phyloP scores from a whole-genome alignment of 176 grass and related monocot genomes.

The Alloteropsis semialata region DNA sequence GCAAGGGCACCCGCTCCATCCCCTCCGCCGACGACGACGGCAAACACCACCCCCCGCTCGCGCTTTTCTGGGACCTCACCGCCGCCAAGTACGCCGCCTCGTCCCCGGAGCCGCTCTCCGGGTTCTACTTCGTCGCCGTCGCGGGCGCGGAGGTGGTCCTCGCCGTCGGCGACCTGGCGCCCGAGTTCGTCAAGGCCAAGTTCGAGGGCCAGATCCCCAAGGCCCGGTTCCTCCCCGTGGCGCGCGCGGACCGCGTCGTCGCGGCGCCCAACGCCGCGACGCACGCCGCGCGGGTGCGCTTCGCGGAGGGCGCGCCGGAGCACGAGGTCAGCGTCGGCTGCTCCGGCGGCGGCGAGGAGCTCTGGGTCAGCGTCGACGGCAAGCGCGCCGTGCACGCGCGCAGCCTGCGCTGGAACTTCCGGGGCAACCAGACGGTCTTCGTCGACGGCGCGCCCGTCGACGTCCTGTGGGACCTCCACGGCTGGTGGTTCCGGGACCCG shows the following conservation, averaged over 20 bases:
- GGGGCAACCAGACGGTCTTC: slow-evolving; percentile 94
- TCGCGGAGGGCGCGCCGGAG: slow-evolving; percentile 59
- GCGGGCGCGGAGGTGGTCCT: slow-evolving; percentile 67
- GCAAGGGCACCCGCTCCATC: slow-evolving; percentile 45
- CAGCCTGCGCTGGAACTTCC: slow-evolving; percentile 66
- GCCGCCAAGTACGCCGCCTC: slow-evolving; percentile 42
- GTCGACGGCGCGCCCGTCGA: slow-evolving; percentile 82
- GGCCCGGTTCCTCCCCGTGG: slow-evolving; percentile 30
- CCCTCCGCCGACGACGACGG: background rate
- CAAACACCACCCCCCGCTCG: slow-evolving; percentile 6
- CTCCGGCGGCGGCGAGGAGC: slow-evolving; percentile 40
- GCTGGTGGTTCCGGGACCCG: slow-evolving; percentile 60
- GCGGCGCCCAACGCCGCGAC: slow-evolving; percentile 12
- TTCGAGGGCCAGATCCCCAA: slow-evolving; percentile 51
- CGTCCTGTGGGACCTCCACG: slow-evolving; percentile 93
- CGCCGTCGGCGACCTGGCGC: slow-evolving; percentile 60
- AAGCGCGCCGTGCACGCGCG: slow-evolving; percentile 68
- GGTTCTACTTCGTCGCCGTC: slow-evolving; percentile 69
- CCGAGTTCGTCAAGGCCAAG: slow-evolving; percentile 53
- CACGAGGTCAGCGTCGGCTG: slow-evolving; percentile 85
- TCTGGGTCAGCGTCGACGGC: slow-evolving; percentile 72
- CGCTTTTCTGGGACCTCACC: slow-evolving; percentile 81
- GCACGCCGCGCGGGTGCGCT: slow-evolving; percentile 52
- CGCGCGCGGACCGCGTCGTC: slow-evolving; percentile 64
- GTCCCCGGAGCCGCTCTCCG: slow-evolving; percentile 49